Evolutionary conservation across 164 flowering plant genomes (phyloP).

Genomic region (Piper longum): DNA sequence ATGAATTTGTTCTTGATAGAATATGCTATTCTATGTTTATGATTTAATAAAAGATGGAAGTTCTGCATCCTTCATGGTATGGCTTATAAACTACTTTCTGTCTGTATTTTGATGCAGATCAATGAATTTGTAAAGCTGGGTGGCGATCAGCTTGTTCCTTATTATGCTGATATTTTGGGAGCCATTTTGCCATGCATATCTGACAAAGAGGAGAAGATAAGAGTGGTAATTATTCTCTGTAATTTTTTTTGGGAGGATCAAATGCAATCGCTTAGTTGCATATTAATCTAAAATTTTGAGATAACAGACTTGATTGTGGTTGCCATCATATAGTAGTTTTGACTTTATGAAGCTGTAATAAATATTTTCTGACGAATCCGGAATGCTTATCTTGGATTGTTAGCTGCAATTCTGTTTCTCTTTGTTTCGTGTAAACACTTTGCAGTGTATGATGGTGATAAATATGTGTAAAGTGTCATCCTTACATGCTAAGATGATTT

Average conservation of each 20-base stretch:
- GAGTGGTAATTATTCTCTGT: slow-evolving; percentile 40
- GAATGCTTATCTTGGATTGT: background rate
- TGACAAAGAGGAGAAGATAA: slow-evolving; percentile 91
- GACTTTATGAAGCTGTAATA: no score
- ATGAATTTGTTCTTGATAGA: no score
- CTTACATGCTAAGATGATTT: no score
- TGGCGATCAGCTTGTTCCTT: slow-evolving; percentile 90
- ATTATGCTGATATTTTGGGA: slow-evolving; percentile 85
- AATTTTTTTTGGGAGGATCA: no score
- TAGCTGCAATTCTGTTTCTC: background rate
- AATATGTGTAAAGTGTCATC: no score
- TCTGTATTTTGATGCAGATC: slow-evolving; percentile 37
- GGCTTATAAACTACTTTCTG: background rate
- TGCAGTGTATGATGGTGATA: no score
- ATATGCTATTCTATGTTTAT: background rate
- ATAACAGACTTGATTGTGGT: no score
- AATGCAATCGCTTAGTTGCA: no score
- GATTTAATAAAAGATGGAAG: no score
- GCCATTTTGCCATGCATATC: slow-evolving; percentile 93
- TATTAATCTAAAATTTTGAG: no score
- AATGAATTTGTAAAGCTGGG: slow-evolving; percentile 98
- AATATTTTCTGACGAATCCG: background rate
- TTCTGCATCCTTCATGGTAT: background rate
- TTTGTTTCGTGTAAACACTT: background rate
- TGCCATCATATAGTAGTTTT: no score